phyloP scores from a whole-genome alignment of 2,329 filamentous ascomycete genomes.

The Bipolaris bicolor region DNA sequence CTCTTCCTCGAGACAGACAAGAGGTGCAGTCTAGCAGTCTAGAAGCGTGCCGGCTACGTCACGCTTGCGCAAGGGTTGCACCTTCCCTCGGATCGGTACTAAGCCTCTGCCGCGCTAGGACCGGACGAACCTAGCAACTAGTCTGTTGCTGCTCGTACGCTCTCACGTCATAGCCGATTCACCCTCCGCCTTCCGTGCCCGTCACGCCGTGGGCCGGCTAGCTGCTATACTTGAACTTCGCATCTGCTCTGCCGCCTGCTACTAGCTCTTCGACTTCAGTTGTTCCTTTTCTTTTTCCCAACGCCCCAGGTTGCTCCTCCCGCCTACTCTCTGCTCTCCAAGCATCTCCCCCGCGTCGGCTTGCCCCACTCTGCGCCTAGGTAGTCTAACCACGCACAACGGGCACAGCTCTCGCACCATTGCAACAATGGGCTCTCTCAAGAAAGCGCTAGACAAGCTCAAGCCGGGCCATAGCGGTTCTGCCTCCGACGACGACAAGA shows the following conservation, averaged over 20 bases:
- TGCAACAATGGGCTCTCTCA: constrained; percentile 48
- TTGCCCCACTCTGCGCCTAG: constrained; percentile 36
- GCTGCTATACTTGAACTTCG: constrained; percentile 8
- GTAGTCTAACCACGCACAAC: constrained; percentile 36
- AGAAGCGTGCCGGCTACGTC: constrained; percentile 5
- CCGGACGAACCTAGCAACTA: not conserved
- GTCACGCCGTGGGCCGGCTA: not conserved
- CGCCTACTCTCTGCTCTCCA: constrained; percentile 4
- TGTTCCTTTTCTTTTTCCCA: not conserved
- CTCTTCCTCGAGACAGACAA: not conserved
- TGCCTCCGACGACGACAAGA: constrained; percentile 47
- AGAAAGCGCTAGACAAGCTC: constrained; percentile 55
- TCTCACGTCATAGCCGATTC: constrained; percentile 16
- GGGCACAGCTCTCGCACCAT: constrained; percentile 31
- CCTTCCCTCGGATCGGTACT: not conserved
- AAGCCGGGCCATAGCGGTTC: constrained; percentile 45
- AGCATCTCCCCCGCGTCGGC: constrained; percentile 24
- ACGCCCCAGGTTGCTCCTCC: not conserved
- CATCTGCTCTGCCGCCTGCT: not conserved
- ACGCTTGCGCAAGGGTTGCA: constrained; percentile 12
- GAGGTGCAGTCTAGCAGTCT: constrained; percentile 5
- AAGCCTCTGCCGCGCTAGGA: constrained; percentile 8
- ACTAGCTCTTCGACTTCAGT: not conserved
- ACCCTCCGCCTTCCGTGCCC: constrained; percentile 1
- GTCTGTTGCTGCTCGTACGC: not conserved